Evolutionary conservation across 768 basidiomycete species (phyloP).

Genomic region (Nidularia sp.): DNA sequence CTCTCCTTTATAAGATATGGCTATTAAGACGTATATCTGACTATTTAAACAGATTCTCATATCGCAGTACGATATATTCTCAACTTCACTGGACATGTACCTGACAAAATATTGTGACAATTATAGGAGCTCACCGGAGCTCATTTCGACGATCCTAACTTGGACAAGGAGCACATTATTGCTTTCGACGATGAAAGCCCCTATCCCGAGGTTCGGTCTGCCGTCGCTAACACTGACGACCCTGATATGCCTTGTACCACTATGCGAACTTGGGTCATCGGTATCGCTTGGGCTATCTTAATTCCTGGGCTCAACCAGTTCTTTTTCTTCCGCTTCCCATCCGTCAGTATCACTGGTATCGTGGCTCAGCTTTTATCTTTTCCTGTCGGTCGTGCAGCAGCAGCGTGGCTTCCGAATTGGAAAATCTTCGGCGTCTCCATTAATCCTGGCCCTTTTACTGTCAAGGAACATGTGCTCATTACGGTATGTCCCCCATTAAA

Average conservation of each 20-base stretch:
- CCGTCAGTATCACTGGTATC: slow-evolving; percentile 35
- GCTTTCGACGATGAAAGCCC: slow-evolving; percentile 65
- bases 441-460: slow-evolving; percentile 74
- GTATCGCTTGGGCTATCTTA: slow-evolving; percentile 48
- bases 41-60: slow-evolving; percentile 13
- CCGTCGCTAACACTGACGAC: slow-evolving; percentile 66
- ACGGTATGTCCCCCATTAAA: slow-evolving; percentile 26
- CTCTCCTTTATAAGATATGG: neutral
- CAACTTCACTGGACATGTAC: neutral
- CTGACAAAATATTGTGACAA: neutral
- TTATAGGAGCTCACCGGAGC: slow-evolving; percentile 25
- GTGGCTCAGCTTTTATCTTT: slow-evolving; percentile 71
- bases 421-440: slow-evolving; percentile 56
- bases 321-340: slow-evolving; percentile 50
- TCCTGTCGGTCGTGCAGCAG: slow-evolving; percentile 61
- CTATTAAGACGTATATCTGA: neutral
- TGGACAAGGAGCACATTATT: slow-evolving; percentile 33
- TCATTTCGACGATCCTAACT: slow-evolving; percentile 39
- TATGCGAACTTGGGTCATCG: slow-evolving; percentile 47
- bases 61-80: slow-evolving; percentile 20
- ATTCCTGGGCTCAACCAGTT: slow-evolving; percentile 54
- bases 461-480: slow-evolving; percentile 72
- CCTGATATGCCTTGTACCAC: slow-evolving; percentile 53
- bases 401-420: slow-evolving; percentile 47
- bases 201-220: slow-evolving; percentile 71